phyloP scores from a whole-genome alignment of 2,329 filamentous ascomycete genomes.

The Grosmannia serpens region DNA sequence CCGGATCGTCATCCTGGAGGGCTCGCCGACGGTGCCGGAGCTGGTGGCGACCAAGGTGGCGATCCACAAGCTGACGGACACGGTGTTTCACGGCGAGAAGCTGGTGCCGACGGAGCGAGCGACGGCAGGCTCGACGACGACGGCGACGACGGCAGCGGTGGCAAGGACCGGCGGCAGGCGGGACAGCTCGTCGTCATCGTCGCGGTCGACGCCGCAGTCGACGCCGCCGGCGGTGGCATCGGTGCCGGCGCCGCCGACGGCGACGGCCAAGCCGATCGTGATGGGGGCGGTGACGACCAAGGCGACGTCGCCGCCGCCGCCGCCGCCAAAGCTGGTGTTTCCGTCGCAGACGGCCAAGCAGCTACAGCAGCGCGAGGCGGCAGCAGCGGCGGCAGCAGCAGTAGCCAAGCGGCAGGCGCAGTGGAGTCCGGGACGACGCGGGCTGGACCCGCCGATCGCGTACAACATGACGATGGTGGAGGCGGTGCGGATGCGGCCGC shows the following conservation, averaged over 20 bases:
- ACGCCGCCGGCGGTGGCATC: slow-evolving; percentile 18
- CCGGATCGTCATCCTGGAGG: slow-evolving; percentile 43
- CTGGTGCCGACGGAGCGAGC: slow-evolving; percentile 24
- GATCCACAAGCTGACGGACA: slow-evolving; percentile 32
- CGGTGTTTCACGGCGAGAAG: slow-evolving; percentile 43
- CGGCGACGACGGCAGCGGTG: too few relatives aligned
- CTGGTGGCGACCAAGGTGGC: slow-evolving; percentile 34
- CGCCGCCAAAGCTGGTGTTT: slow-evolving; percentile 21
- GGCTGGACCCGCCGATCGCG: slow-evolving; percentile 39
- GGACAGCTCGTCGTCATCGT: neutral
- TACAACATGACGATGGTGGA: slow-evolving; percentile 37
- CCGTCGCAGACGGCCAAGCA: slow-evolving; percentile 22
- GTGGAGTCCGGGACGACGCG: slow-evolving; percentile 44
- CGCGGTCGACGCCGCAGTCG: neutral
- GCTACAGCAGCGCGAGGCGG: slow-evolving; percentile 15
- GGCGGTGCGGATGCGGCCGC: slow-evolving; percentile 42
- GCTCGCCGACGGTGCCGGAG: slow-evolving; percentile 37
- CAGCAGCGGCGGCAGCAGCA: slow-evolving; percentile 2
- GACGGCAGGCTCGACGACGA: neutral
- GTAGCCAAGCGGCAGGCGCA: slow-evolving; percentile 16
- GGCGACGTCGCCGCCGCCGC: slow-evolving; percentile 5
- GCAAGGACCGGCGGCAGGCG: neutral
- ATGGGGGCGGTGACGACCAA: neutral
- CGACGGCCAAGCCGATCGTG: neutral
- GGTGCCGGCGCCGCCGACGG: neutral